A percentile compares a stretch with the other conserved stretches of the same genome.
These are phyloP conservation scores for Pistacia integerrima DNA, from an alignment of 345 rosid species.

Conservation along the genomic window DNA sequence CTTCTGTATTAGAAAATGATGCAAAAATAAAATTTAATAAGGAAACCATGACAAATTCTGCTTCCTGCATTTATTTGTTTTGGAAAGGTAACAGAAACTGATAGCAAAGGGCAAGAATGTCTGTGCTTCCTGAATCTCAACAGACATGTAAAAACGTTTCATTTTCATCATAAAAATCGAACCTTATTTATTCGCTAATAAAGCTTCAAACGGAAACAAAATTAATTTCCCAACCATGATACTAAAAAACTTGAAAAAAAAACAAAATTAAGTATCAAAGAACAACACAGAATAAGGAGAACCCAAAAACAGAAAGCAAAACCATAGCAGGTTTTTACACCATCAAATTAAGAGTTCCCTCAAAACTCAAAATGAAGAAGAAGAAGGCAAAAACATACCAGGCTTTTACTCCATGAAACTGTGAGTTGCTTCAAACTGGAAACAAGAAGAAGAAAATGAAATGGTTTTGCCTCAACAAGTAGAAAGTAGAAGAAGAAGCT, in stretches of 20 bases:
- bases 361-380: neutral
- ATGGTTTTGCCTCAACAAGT: neutral
- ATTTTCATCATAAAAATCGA: neutral
- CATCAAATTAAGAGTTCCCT: neutral
- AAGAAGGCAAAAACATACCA: neutral
- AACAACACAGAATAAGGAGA: neutral
- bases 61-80: neutral
- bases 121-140: neutral
- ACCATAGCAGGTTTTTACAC: neutral
- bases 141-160: neutral
- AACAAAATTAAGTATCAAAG: neutral
- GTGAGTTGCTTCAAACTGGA: too few species aligned
- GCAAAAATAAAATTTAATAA: neutral
- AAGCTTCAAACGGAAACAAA: neutral
- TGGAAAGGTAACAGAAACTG: neutral
- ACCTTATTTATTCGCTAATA: neutral
- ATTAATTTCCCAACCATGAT: neutral
- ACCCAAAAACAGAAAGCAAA: constrained; percentile 4
- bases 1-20: neutral
- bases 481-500: neutral
- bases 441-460: too few species aligned
- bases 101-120: neutral
- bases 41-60: neutral
- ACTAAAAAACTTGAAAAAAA: neutral
- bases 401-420: too few species aligned